phyloP scores from a whole-genome alignment of 768 basidiomycete genomes.

The Calocybe indica region DNA sequence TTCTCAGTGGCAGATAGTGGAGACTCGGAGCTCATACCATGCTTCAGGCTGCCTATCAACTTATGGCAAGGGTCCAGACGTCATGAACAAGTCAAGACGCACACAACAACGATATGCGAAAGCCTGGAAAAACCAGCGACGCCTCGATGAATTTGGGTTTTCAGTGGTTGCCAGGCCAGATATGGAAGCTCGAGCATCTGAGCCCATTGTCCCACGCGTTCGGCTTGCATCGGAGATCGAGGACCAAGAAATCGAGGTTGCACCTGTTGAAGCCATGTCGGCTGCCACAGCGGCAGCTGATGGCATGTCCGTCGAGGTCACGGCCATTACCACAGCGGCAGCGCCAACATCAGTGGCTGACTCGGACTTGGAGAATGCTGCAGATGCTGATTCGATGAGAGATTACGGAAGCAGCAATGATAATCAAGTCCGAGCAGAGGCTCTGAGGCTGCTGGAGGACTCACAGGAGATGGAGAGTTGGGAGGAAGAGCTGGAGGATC shows the following conservation, averaged over 20 bases:
- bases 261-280: not conserved
- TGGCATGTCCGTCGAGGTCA: not conserved
- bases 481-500: constrained; percentile 11
- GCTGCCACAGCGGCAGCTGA: not conserved
- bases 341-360: too few species aligned
- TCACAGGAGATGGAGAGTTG: constrained; percentile 5
- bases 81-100: constrained; percentile 4
- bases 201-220: not conserved
- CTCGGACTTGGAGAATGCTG: too few species aligned
- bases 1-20: not conserved
- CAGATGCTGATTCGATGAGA: too few species aligned
- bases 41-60: not conserved
- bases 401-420: too few species aligned
- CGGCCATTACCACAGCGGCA: not conserved
- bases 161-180: too few species aligned
- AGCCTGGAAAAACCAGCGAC: not conserved
- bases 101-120: not conserved
- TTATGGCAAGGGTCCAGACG: constrained; percentile 7
- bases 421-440: not conserved
- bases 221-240: not conserved
- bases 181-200: too few species aligned
- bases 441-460: not conserved
- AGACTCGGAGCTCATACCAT: not conserved
- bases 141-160: not conserved
- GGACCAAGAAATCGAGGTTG: not conserved